A percentile compares a stretch with the other conserved stretches of the same genome.
These are phyloP conservation scores for Acanthamoeba pearcei DNA, from an alignment of 208 protist species.

Conservation along the genomic window DNA sequence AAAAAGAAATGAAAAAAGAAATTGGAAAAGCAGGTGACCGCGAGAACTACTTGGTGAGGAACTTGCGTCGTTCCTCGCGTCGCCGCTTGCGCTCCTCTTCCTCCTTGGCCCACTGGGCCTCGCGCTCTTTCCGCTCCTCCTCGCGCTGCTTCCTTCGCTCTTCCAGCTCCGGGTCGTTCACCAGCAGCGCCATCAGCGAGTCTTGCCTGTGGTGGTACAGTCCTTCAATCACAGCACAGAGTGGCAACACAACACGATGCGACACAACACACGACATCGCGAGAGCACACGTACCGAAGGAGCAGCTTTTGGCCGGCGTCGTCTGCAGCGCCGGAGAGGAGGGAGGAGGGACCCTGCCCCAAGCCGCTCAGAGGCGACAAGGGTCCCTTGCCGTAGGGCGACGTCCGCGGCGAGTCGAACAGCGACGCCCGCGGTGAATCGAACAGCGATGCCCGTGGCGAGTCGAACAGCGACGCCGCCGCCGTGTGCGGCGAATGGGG, in stretches of 20 bases:
- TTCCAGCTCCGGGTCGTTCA: conserved; percentile 60
- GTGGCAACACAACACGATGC: not conserved
- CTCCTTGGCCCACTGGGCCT: conserved; percentile 60
- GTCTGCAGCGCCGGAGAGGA: not conserved
- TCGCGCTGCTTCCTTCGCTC: conserved; percentile 67
- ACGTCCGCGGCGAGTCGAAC: not conserved
- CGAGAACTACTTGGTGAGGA: not conserved
- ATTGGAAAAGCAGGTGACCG: too few species aligned
- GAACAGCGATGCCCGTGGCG: not conserved
- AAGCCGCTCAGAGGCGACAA: not conserved
- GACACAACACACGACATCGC: not conserved
- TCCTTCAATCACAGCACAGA: not conserved
- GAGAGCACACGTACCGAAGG: not conserved
- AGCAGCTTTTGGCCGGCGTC: conserved; percentile 41
- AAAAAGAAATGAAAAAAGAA: too few species aligned
- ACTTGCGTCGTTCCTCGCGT: conserved; percentile 61
- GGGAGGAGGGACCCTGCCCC: not conserved
- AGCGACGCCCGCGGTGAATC: too few species aligned
- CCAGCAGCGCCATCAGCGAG: conserved; percentile 57
- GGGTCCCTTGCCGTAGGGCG: not conserved
- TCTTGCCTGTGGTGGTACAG: not conserved
- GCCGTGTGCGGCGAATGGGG: not conserved
- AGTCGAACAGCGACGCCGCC: not conserved
- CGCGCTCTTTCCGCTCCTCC: conserved; percentile 54
- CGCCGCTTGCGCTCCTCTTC: conserved; percentile 62